phyloP scores from a whole-genome alignment of 208 protist genomes.

The Endotrypanum monterogeii region DNA sequence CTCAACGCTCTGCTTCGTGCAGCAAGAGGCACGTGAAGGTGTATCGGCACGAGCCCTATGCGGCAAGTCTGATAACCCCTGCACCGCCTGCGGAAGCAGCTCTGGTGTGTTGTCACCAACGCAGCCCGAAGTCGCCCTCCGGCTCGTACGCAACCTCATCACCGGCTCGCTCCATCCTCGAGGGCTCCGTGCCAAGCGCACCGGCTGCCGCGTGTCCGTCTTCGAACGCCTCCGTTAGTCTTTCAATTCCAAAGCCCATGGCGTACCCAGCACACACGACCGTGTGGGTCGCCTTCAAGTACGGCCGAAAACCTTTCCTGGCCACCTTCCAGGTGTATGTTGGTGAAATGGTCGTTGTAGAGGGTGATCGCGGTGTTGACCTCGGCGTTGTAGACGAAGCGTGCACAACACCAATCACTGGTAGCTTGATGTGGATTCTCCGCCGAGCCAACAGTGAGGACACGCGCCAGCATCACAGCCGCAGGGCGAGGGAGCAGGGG shows the following conservation, averaged over 20 bases:
- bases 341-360: constrained; percentile 63
- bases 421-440: constrained; percentile 7
- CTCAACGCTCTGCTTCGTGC: constrained; percentile 12
- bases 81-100: constrained; percentile 22
- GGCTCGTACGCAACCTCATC: constrained; percentile 11
- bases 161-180: constrained; percentile 11
- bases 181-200: constrained; percentile 14
- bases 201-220: no score
- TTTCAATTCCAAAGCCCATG: background rate
- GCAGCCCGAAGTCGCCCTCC: constrained; percentile 8
- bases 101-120: constrained; percentile 22
- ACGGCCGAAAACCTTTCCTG: constrained; percentile 57
- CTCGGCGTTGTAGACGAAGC: constrained; percentile 55
- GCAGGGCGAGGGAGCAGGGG: constrained; percentile 42
- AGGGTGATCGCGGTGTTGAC: constrained; percentile 77
- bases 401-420: constrained; percentile 12
- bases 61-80: constrained; percentile 35
- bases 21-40: constrained; percentile 12
- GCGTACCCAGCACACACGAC: constrained; percentile 27
- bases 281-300: constrained; percentile 72
- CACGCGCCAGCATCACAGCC: constrained; percentile 33
- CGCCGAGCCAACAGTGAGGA: constrained; percentile 51
- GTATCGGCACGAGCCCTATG: constrained; percentile 78
- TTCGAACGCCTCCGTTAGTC: constrained; percentile 6
- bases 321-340: constrained; percentile 33